A percentile compares a stretch with the other conserved stretches of the same genome.
Evolutionary conservation across 1,284 basidiomycete species (phyloP).

Genomic region (Coniophora puteana): DNA sequence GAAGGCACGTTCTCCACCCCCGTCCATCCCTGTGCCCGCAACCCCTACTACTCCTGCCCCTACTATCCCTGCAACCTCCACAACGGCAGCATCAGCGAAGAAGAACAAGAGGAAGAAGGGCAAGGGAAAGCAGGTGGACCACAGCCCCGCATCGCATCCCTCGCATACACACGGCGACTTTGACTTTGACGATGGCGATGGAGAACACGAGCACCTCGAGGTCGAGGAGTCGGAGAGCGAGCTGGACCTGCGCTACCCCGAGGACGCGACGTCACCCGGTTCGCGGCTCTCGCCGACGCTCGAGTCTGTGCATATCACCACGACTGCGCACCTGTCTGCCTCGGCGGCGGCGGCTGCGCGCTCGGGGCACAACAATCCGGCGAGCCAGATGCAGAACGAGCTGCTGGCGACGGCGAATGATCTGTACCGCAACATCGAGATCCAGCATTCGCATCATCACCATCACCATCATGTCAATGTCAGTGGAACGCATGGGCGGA

Average conservation of each 20-base stretch:
- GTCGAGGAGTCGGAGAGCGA: no score
- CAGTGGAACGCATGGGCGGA: slow-evolving; percentile 34
- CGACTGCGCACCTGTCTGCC: slow-evolving; percentile 40
- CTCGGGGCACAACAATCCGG: slow-evolving; percentile 25
- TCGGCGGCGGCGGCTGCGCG: slow-evolving; percentile 31
- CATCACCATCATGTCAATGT: no score
- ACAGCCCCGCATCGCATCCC: slow-evolving; percentile 11
- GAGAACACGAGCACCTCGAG: no score
- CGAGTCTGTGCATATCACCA: slow-evolving; percentile 45
- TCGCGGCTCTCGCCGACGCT: slow-evolving; percentile 41
- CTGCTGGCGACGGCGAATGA: slow-evolving; percentile 53
- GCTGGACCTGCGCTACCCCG: slow-evolving; percentile 21
- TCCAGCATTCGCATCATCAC: no score
- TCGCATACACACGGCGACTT: slow-evolving; percentile 9
- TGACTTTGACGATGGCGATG: slow-evolving; percentile 23
- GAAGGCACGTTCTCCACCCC: slow-evolving; percentile 7
- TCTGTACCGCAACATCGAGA: slow-evolving; percentile 52
- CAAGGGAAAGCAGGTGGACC: slow-evolving; percentile 32
- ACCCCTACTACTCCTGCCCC: slow-evolving; percentile 6
- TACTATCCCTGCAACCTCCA: no score
- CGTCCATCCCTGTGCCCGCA: slow-evolving; percentile 10
- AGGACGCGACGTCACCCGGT: slow-evolving; percentile 18
- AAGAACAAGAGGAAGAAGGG: slow-evolving; percentile 47
- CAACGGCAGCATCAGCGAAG: no score
- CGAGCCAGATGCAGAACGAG: slow-evolving; percentile 45